Percentiles rank a stretch among this genome's conserved stretches.
Conservation (phyloP, 1,284 basidiomycete species). For the Anthracocystis panici-leucophaei region DNA sequence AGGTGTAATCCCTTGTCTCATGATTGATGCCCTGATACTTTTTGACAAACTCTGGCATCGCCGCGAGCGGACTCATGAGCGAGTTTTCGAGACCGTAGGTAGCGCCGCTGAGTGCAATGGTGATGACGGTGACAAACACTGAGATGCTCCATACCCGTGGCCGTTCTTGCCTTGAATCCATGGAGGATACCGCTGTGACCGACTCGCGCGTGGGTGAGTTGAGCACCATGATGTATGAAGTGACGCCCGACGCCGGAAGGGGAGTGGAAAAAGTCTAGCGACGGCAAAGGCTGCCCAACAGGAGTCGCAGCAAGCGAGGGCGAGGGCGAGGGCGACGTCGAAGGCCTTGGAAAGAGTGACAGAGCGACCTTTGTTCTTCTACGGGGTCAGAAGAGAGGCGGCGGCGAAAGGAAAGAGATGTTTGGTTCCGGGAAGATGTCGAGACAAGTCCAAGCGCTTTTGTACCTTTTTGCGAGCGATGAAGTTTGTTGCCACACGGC, state of each 20-base stretch:
- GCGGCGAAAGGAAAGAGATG: neutral
- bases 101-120: conserved; percentile 50
- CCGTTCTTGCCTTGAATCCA: conserved; percentile 5
- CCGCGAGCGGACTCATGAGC: conserved; percentile 57
- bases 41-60: conserved; percentile 55
- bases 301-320: neutral
- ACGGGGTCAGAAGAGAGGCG: neutral
- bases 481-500: conserved; percentile 2
- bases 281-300: neutral
- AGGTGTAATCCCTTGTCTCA: conserved; percentile 47
- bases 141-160: conserved; percentile 38
- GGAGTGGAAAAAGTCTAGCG: neutral
- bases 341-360: neutral
- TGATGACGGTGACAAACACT: conserved; percentile 46
- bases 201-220: conserved; percentile 15
- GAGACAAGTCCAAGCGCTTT: neutral
- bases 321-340: too few relatives aligned
- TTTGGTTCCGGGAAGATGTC: neutral
- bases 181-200: conserved; percentile 1
- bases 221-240: conserved; percentile 6
- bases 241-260: neutral
- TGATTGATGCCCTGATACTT: conserved; percentile 55
- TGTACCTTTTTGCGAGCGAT: conserved; percentile 1
- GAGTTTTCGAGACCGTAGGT: conserved; percentile 56
- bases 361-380: neutral